Evolutionary conservation across 164 flowering plant species (phyloP).

Genomic region (Vitis vinifera): ASM3070453v1 NC_081814.1:10528001-10528500

Average conservation of each 20-base stretch:
- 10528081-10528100: constrained; percentile 21
- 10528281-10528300: constrained; percentile 77
- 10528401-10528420: neutral
- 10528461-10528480: constrained; percentile 74
- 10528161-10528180: constrained; percentile 12
- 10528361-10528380: constrained; percentile 65
- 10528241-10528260: constrained; percentile 28
- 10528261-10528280: constrained; percentile 53
- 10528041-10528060: neutral
- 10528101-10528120: constrained; percentile 29
- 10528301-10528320: constrained; percentile 82
- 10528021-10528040: too few relatives aligned
- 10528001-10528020: constrained; percentile 5
- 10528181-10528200: constrained; percentile 43
- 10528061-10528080: neutral
- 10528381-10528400: neutral
- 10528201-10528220: constrained; percentile 50
- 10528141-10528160: constrained; percentile 19
- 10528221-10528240: constrained; percentile 55
- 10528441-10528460: constrained; percentile 83
- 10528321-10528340: constrained; percentile 53
- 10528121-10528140: constrained; percentile 14
- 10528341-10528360: constrained; percentile 77
- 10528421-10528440: constrained; percentile 10
- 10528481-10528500: constrained; percentile 95